A percentile compares a stretch with the other conserved stretches of the same genome.
Evolutionary conservation across 495 filamentous ascomycete species (phyloP).

Genomic region (Neurospora sp.): DNA sequence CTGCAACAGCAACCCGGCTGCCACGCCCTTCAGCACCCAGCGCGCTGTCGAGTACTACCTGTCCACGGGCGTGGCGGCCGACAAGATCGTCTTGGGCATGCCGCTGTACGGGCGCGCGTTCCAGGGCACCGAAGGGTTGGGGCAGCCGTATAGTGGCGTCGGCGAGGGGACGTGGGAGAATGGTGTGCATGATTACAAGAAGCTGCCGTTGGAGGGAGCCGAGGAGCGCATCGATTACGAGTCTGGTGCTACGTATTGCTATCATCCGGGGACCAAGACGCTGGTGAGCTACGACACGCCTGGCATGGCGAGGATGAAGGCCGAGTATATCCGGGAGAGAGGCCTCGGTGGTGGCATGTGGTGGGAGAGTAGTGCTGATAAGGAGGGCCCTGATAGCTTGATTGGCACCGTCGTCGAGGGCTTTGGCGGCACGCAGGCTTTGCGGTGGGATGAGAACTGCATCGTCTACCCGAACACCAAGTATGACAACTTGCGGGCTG

Average conservation of each 20-base stretch:
- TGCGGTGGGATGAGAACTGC: slow-evolving; percentile 59
- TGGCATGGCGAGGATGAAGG: slow-evolving; percentile 56
- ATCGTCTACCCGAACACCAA: slow-evolving; percentile 62
- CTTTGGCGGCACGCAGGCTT: slow-evolving; percentile 36
- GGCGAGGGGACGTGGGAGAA: slow-evolving; percentile 78
- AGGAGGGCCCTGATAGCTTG: slow-evolving; percentile 52
- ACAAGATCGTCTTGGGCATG: slow-evolving; percentile 83
- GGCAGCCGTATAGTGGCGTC: slow-evolving; percentile 55
- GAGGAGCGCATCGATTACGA: slow-evolving; percentile 41
- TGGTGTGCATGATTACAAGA: slow-evolving; percentile 85
- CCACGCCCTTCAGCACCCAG: slow-evolving; percentile 70
- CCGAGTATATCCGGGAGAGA: slow-evolving; percentile 51
- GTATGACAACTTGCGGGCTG: slow-evolving; percentile 67
- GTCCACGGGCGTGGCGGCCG: slow-evolving; percentile 45
- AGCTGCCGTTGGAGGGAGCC: slow-evolving; percentile 43
- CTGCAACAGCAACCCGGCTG: slow-evolving; percentile 39
- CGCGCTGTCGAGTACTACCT: slow-evolving; percentile 60
- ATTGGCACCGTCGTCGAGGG: slow-evolving; percentile 58
- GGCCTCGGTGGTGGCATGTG: slow-evolving; percentile 84
- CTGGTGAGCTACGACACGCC: slow-evolving; percentile 77
- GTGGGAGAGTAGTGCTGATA: slow-evolving; percentile 90
- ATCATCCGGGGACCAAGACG: slow-evolving; percentile 45
- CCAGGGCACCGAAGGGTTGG: slow-evolving; percentile 62
- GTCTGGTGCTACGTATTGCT: slow-evolving; percentile 62
- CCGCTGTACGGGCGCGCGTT: slow-evolving; percentile 89